phyloP scores from a whole-genome alignment of 2,329 filamentous ascomycete genomes.

The Byssoonygena ceratinophila region DNA sequence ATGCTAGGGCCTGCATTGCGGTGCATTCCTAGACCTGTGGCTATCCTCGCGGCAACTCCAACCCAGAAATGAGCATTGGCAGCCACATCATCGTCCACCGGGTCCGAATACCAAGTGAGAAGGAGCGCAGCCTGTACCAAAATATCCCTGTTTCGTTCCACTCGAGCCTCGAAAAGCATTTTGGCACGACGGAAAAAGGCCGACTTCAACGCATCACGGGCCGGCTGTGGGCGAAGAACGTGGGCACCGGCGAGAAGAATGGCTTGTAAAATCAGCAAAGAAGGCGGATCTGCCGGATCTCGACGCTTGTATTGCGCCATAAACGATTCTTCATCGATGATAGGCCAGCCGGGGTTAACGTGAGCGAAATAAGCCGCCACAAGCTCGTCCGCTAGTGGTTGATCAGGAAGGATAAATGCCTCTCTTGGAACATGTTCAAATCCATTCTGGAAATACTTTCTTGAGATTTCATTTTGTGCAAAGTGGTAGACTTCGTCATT shows the following conservation, averaged over 20 bases:
- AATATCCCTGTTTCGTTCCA: slow-evolving; percentile 45
- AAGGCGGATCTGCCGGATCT: slow-evolving; percentile 38
- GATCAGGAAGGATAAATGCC: slow-evolving; percentile 42
- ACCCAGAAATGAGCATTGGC: slow-evolving; percentile 47
- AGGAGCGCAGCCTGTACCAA: slow-evolving; percentile 47
- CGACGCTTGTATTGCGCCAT: slow-evolving; percentile 41
- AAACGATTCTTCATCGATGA: slow-evolving; percentile 44
- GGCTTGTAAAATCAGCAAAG: slow-evolving; percentile 42
- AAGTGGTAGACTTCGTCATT: slow-evolving; percentile 37
- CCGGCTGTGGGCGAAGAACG: slow-evolving; percentile 34
- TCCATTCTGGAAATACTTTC: slow-evolving; percentile 34
- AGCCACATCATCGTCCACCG: slow-evolving; percentile 44
- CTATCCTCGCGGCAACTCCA: slow-evolving; percentile 43
- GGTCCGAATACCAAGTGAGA: slow-evolving; percentile 47
- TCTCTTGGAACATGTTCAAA: slow-evolving; percentile 40
- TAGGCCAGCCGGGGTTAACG: slow-evolving; percentile 44
- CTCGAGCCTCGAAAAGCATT: slow-evolving; percentile 43
- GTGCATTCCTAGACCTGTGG: slow-evolving; percentile 47
- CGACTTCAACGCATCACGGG: slow-evolving; percentile 38
- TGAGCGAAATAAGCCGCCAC: slow-evolving; percentile 43
- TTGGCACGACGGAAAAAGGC: slow-evolving; percentile 46
- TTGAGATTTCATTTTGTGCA: slow-evolving; percentile 36
- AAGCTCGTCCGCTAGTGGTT: slow-evolving; percentile 40
- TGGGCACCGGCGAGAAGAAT: slow-evolving; percentile 45
- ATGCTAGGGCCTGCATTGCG: slow-evolving; percentile 34